Evolutionary conservation across 306 rosid species (phyloP), one percentile per base, ranked within the genome.

Genomic region (Begonia loranthoides): DNA sequence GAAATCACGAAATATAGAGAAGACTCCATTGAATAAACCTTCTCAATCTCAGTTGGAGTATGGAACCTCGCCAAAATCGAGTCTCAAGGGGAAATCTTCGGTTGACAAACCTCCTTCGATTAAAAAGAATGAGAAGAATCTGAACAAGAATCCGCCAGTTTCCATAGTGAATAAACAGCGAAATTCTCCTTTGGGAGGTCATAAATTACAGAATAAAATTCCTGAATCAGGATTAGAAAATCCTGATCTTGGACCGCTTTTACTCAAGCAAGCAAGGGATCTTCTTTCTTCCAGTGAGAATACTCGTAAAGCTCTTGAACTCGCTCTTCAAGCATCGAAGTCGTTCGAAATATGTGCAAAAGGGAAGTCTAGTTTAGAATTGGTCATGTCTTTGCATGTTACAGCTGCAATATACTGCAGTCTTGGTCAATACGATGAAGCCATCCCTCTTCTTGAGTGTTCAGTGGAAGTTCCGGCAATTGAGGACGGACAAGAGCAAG

Each of bases 361-460:
- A 52, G 94, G 79, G 52, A 75, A 77, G 58, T 88, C 82, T 5
- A 63, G 71, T 74, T 75, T 87, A 65, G 99, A 83, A 16, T 28
- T 87, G 45, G 94, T 83, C 28, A 86, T 92, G 96, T 92, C 93
- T 59, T 61, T 83, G 24, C 99, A 92, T 41, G 96, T 92, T 40
- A 76, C 75, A 3, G 83, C 99, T 2, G 84, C 84, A 41, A 80
- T 92, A 60, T 70, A 92, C 73, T 92, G 96, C 61, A 72, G 69
- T 64, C 66, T 86, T 54, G 88, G 88, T 43, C 77, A 63, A 63
- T 87, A 73, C 53, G 54, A 56, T 43, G 81, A 83, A 71, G 96
- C 99, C 3, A 69, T 92, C 71, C 87, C 89, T 49, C 50, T 80
- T 59, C 73, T 92, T 28, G 75, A 80, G 67, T 84, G 22, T 55